phyloP scores from a whole-genome alignment of 495 filamentous ascomycete genomes.

The Lasiosphaeria miniovina region DNA sequence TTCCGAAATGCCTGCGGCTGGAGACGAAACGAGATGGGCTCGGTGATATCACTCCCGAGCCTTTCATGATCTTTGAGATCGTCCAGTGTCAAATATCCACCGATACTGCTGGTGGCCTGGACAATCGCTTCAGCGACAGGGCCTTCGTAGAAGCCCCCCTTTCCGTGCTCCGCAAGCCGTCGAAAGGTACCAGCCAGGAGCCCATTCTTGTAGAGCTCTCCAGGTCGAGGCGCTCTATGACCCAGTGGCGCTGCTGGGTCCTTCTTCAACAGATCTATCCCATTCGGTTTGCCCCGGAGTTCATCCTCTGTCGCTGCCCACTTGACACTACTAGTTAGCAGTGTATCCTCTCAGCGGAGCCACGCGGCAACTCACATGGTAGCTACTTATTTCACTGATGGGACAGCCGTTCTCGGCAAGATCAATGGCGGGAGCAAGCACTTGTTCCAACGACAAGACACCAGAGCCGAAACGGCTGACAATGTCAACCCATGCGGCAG shows the following conservation, averaged over 20 bases:
- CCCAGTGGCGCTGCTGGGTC: constrained; percentile 49
- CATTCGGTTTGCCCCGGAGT: constrained; percentile 63
- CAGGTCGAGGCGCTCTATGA: constrained; percentile 60
- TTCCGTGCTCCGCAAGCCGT: constrained; percentile 64
- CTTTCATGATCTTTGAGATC: constrained; percentile 61
- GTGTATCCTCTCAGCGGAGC: not conserved
- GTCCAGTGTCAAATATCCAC: constrained; percentile 66
- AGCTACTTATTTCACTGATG: constrained; percentile 65
- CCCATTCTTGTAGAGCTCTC: constrained; percentile 73
- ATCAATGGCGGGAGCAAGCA: constrained; percentile 70
- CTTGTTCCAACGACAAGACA: constrained; percentile 63
- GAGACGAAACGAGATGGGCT: constrained; percentile 55
- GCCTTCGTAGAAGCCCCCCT: constrained; percentile 77
- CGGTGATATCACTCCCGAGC: constrained; percentile 55
- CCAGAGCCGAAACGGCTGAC: constrained; percentile 77
- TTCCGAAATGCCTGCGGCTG: not conserved
- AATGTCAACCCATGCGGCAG: constrained; percentile 83
- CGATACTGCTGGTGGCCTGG: constrained; percentile 63
- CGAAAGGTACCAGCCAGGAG: constrained; percentile 69
- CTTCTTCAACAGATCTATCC: constrained; percentile 68
- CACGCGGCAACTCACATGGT: constrained; percentile 44
- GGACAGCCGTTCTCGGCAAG: constrained; percentile 77
- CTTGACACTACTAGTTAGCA: constrained; percentile 35
- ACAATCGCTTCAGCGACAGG: constrained; percentile 67
- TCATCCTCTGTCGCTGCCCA: constrained; percentile 58